These are phyloP conservation scores for Annona cherimola DNA, from an alignment of 164 flowering plant genomes.

Conservation along the genomic window DNA sequence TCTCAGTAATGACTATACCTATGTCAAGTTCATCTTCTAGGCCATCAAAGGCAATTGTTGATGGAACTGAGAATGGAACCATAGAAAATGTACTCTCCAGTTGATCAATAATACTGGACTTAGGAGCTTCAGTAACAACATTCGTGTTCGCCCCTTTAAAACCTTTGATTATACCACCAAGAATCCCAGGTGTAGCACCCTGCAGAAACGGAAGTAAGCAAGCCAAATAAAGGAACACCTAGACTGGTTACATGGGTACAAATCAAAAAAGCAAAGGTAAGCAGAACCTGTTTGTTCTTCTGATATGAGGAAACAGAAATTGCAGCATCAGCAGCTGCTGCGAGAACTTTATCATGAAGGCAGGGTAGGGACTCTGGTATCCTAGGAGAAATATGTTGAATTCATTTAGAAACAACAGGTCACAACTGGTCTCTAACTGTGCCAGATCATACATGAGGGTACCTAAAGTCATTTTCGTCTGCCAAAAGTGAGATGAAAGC, in stretches of 20 bases:
- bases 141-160: conserved; percentile 33
- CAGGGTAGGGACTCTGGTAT: conserved; percentile 63
- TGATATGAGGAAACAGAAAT: conserved; percentile 37
- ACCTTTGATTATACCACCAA: conserved; percentile 65
- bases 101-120: conserved; percentile 20
- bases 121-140: conserved; percentile 19
- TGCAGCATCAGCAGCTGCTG: conserved; percentile 85
- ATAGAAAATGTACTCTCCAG: conserved; percentile 55
- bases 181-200: conserved; percentile 39
- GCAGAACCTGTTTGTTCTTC: conserved; percentile 65
- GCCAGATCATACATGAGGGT: conserved; percentile 8
- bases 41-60: conserved; percentile 15
- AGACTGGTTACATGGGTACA: neutral
- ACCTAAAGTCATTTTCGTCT: conserved; percentile 59
- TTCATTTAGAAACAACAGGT: conserved; percentile 4
- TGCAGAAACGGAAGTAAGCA: conserved; percentile 20
- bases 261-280: conserved; percentile 1
- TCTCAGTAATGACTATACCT: conserved; percentile 30
- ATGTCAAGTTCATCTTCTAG: conserved; percentile 44
- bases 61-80: conserved; percentile 40
- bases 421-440: neutral
- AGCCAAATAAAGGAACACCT: conserved; percentile 3
- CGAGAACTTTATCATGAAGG: conserved; percentile 87
- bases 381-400: conserved; percentile 28
- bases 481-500: conserved; percentile 62